Conservation (phyloP, 768 basidiomycete genomes). For the Sporobolomyces pararoseus region DNA sequence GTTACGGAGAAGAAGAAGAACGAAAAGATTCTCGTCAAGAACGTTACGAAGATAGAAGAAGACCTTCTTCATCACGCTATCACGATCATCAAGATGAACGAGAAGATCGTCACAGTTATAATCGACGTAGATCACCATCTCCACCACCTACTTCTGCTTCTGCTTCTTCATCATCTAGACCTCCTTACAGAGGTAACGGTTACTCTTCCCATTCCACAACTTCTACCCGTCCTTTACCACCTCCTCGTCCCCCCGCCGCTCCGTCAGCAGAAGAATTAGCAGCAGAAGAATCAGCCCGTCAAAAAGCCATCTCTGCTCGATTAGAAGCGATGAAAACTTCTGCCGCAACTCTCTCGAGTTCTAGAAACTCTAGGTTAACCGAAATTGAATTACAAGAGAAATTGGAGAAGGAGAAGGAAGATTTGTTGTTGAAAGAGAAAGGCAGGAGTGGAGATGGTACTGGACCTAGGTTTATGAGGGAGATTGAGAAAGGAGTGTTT, state of each 20-base stretch:
- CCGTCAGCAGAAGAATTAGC: background rate
- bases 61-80: no score
- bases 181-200: background rate
- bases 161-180: slow-evolving; percentile 38
- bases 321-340: slow-evolving; percentile 81
- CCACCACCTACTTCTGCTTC: slow-evolving; percentile 20
- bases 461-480: slow-evolving; percentile 64
- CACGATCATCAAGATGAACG: no score
- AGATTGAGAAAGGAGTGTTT: slow-evolving; percentile 79
- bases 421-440: slow-evolving; percentile 56
- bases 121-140: slow-evolving; percentile 38
- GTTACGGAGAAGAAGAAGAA: slow-evolving; percentile 41
- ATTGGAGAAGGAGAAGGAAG: slow-evolving; percentile 69
- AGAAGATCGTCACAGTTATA: no score
- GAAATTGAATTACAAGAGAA: slow-evolving; percentile 70
- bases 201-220: no score
- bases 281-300: slow-evolving; percentile 42
- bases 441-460: slow-evolving; percentile 69
- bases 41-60: no score
- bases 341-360: slow-evolving; percentile 63
- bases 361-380: slow-evolving; percentile 69
- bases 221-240: slow-evolving; percentile 23
- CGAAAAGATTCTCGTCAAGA: slow-evolving; percentile 22
- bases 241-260: slow-evolving; percentile 32
- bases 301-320: slow-evolving; percentile 70